These are phyloP conservation scores for Sporothrix globosa DNA, from an alignment of 2,329 filamentous ascomycete genomes.

Conservation along the genomic window DNA sequence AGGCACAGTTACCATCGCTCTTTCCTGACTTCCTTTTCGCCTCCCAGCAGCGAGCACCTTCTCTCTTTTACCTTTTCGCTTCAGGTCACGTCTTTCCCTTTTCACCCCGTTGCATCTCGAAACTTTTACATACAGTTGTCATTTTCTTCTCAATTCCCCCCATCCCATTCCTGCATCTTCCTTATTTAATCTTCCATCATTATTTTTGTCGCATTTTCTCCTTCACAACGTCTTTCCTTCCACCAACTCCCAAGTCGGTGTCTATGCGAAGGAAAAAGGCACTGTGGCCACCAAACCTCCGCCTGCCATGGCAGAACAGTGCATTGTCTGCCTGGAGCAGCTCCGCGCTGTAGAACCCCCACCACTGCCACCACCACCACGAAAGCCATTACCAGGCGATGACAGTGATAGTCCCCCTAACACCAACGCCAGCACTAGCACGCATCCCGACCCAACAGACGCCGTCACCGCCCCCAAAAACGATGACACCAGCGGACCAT, in stretches of 20 bases:
- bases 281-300: constrained; percentile 29
- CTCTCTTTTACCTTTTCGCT: not conserved
- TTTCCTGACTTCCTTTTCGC: constrained; percentile 11
- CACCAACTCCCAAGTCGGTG: constrained; percentile 1
- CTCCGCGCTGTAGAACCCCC: constrained; percentile 45
- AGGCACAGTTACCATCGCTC: not conserved
- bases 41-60: constrained; percentile 12
- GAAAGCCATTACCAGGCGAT: constrained; percentile 23
- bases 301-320: constrained; percentile 61
- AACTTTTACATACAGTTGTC: not conserved
- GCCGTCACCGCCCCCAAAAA: constrained; percentile 11
- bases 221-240: not conserved
- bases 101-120: not conserved
- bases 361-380: constrained; percentile 35
- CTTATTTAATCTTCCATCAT: constrained; percentile 14
- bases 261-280: constrained; percentile 36
- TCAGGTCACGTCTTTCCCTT: constrained; percentile 15
- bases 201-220: constrained; percentile 11
- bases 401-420: constrained; percentile 25
- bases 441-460: not conserved
- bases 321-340: constrained; percentile 68
- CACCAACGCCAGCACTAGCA: constrained; percentile 24
- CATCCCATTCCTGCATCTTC: not conserved
- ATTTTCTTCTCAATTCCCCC: not conserved
- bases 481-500: constrained; percentile 23